phyloP scores from a whole-genome alignment of 202 grass and related monocot species.

The Hordeum pubiflorum region DNA sequence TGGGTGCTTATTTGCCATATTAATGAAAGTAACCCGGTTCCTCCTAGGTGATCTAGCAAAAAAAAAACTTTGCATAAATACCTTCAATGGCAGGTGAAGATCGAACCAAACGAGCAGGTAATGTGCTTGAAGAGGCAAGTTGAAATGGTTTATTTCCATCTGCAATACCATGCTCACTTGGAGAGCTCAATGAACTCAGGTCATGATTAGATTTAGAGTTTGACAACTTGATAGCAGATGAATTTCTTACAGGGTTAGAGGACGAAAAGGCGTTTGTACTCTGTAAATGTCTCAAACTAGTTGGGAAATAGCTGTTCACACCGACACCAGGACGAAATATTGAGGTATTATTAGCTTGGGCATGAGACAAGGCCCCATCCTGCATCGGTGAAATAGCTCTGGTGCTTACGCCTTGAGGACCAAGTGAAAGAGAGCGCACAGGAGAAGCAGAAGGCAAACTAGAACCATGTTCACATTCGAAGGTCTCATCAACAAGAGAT shows the following conservation, averaged over 20 bases:
- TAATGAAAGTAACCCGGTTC: neutral
- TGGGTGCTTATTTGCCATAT: neutral
- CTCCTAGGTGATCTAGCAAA: neutral
- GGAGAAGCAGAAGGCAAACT: constrained; percentile 37
- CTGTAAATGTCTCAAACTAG: constrained; percentile 45
- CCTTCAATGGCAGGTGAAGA: constrained; percentile 24
- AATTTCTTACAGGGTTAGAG: constrained; percentile 37
- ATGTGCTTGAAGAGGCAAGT: constrained; percentile 28
- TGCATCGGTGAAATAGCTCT: constrained; percentile 33
- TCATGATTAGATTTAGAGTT: constrained; percentile 57
- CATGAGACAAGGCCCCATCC: constrained; percentile 37
- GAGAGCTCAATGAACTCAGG: constrained; percentile 34
- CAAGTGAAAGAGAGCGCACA: constrained; percentile 36
- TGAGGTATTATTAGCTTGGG: constrained; percentile 32
- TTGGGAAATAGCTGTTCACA: constrained; percentile 35
- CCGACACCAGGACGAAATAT: constrained; percentile 23
- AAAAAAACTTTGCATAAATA: constrained; percentile 11
- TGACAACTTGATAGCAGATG: constrained; percentile 39
- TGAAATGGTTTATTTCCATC: constrained; percentile 44
- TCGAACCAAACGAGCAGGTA: constrained; percentile 31
- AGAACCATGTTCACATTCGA: constrained; percentile 59
- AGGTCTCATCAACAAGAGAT: constrained; percentile 87
- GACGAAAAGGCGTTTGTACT: constrained; percentile 36
- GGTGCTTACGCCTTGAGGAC: constrained; percentile 41
- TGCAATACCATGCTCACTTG: constrained; percentile 33